These are phyloP conservation scores for Fonsecaea pugnacius DNA, from an alignment of 2,329 filamentous ascomycete species.

Conservation along the genomic window DNA sequence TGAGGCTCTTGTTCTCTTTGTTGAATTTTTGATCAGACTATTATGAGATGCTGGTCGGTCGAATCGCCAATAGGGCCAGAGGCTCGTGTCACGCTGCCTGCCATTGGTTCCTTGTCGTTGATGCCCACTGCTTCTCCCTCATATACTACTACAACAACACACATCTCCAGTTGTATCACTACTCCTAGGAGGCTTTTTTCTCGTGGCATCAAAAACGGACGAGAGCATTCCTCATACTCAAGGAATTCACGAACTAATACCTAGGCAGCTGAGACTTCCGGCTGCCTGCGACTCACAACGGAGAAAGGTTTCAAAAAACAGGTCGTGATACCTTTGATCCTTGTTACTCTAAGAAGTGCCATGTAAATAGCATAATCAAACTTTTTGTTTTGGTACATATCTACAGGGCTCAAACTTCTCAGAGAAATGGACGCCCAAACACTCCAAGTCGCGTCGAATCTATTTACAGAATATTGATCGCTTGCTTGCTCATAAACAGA, in stretches of 20 bases:
- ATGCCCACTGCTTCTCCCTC: neutral
- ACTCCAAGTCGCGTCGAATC: neutral
- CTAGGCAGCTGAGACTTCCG: neutral
- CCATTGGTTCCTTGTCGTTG: neutral
- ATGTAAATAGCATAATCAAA: neutral
- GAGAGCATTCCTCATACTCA: neutral
- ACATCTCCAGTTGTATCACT: neutral
- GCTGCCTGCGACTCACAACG: neutral
- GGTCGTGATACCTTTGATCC: neutral
- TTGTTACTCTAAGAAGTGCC: neutral
- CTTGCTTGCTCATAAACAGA: conserved; percentile 8
- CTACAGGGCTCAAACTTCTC: neutral
- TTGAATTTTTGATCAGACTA: neutral
- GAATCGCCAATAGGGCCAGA: conserved; percentile 7
- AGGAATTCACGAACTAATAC: neutral
- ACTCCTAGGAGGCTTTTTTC: neutral
- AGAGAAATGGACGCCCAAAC: too few species aligned
- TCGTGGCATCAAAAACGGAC: neutral
- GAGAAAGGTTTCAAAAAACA: neutral
- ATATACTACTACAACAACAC: neutral
- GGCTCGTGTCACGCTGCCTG: neutral
- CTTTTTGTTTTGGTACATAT: neutral
- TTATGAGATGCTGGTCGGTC: neutral
- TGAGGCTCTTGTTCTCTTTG: neutral
- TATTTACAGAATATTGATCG: conserved; percentile 5